A percentile compares a stretch with the other conserved stretches of the same genome.
These are phyloP conservation scores for Xylaria telfairii DNA, from an alignment of 495 filamentous ascomycete species.

Conservation along the genomic window DNA sequence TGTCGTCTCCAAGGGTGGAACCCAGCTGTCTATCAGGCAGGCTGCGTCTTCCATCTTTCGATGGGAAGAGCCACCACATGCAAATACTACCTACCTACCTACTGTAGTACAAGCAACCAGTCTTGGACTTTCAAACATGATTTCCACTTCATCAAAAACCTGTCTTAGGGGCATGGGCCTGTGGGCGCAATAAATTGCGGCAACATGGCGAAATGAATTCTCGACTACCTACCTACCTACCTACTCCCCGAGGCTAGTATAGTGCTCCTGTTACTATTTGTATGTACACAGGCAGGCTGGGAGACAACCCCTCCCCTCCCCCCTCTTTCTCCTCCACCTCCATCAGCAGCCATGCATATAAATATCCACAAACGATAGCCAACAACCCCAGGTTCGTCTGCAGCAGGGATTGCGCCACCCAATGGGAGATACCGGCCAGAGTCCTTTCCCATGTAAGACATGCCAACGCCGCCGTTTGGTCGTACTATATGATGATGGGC, in stretches of 20 bases:
- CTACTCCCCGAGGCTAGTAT: background rate
- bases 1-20: background rate
- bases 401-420: conserved; percentile 4
- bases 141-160: background rate
- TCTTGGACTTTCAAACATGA: background rate
- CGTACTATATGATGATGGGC: conserved; percentile 13
- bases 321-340: conserved; percentile 5
- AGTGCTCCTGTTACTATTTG: background rate
- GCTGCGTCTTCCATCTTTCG: background rate
- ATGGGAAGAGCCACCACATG: background rate
- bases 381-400: conserved; percentile 16
- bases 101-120: background rate
- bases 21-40: background rate
- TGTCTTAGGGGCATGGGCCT: background rate
- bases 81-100: background rate
- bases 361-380: conserved; percentile 6
- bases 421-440: conserved; percentile 3
- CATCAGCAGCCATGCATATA: conserved; percentile 9
- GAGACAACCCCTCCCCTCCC: conserved; percentile 1
- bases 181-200: background rate
- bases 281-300: background rate
- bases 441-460: conserved; percentile 13
- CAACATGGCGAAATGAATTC: background rate
- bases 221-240: too few relatives aligned
- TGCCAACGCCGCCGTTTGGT: conserved; percentile 13